Base-by-base conservation (phyloP, 345 rosid genomes). In the Lepidium africanum region DNA sequence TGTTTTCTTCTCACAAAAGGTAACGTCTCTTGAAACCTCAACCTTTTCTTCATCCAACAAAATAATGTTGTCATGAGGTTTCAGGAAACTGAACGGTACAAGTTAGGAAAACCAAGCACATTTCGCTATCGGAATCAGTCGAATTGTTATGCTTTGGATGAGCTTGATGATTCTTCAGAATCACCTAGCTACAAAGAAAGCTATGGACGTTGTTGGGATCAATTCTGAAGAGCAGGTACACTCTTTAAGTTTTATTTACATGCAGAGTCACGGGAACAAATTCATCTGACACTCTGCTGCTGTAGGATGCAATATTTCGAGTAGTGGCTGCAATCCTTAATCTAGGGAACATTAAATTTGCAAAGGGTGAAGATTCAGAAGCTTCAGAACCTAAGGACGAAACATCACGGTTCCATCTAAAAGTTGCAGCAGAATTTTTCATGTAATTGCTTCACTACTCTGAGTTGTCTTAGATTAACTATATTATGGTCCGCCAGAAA, bases 291-390 rank as follows among this genome's bases (percentile, higher is more conserved):
- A 19, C 67, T 27, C 35, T 65, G 30, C 63, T 59, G 57, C 65
- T 46, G 33, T 72, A 94, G 99, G 97, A 94, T 76, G 92, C 83
- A 25, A 84, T 94, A 75, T 94, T 94, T 72, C 86, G 82, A 27
- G 88, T 91, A 74, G 96, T 94, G 62, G 99, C 99, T 70, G 97
- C 96, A 66, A 86, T 94, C 70, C 97, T 94, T 65, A 96, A 94
- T 81, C 88, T 94, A 75, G 99, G 99, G 48, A 94, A 94, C 74
- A 69, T 89, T 52, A 91, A 91, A 76, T 91, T 94, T 72, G 79
- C 81, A 38, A 94, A 87, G 82, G 93, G 93, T 49, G 86, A 83
- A 77, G 96, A 91, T 74, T 59, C 81, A 41, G 99, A 94, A 78
- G 83, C 88, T 59, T 80, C 99, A 16, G 71, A 80, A 78, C 95